These are phyloP conservation scores for Cadophora luteo-olivacea DNA, from an alignment of 2,329 filamentous ascomycete species.

Conservation along the genomic window DNA sequence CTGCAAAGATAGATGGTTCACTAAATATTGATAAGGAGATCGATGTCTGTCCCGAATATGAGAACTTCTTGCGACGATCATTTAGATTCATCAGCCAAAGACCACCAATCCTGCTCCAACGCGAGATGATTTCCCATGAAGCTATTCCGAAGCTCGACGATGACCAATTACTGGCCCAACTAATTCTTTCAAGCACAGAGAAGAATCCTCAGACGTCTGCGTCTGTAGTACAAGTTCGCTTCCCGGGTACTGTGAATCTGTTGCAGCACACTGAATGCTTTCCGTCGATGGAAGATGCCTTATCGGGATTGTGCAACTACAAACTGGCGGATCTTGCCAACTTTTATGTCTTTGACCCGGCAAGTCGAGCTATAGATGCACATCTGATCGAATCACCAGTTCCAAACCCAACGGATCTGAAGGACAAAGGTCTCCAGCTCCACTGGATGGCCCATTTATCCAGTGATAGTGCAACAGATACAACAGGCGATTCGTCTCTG, in stretches of 20 bases:
- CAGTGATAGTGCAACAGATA: background rate
- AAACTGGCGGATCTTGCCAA: constrained; percentile 34
- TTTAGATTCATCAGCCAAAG: background rate
- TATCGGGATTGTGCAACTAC: constrained; percentile 29
- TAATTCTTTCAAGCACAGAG: background rate
- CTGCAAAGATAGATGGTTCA: background rate
- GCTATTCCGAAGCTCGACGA: background rate
- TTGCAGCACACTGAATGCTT: constrained; percentile 25
- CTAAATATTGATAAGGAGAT: background rate
- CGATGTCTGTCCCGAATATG: constrained; percentile 6
- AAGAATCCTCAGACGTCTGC: background rate
- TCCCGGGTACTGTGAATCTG: constrained; percentile 27
- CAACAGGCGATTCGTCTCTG: background rate
- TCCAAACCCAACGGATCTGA: constrained; percentile 27
- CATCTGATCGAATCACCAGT: constrained; percentile 22
- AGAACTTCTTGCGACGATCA: background rate
- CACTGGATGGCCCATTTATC: constrained; percentile 24
- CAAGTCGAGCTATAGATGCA: constrained; percentile 20
- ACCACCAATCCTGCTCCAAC: background rate
- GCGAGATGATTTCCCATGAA: background rate
- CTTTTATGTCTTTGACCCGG: constrained; percentile 31
- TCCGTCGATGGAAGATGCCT: constrained; percentile 28
- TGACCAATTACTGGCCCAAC: background rate
- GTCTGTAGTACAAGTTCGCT: constrained; percentile 24
- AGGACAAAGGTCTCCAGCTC: constrained; percentile 22